phyloP scores from a whole-genome alignment of 371 early-diverging fungal species.

The Apophysomyces variabilis region DNA sequence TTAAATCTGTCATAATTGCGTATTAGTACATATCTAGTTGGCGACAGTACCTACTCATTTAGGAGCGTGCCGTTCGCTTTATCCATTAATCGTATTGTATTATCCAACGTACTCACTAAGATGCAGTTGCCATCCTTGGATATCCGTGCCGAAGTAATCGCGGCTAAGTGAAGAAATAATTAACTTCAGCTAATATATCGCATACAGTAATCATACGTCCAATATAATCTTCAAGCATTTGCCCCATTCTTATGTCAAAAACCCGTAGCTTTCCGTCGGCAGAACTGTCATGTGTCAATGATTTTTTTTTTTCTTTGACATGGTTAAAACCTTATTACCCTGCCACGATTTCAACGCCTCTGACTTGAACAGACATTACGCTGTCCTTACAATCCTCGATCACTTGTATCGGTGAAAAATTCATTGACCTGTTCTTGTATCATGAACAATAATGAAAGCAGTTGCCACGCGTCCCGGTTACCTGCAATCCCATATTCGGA shows the following conservation, averaged over 20 bases:
- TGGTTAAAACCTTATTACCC: conserved; percentile 52
- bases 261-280: conserved; percentile 84
- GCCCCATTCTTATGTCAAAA: conserved; percentile 86
- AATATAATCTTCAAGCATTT: conserved; percentile 70
- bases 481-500: conserved; percentile 90
- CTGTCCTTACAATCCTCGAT: conserved; percentile 90
- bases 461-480: conserved; percentile 9
- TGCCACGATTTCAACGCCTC: conserved; percentile 74
- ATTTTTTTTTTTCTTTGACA: background rate
- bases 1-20: conserved; percentile 55
- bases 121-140: conserved; percentile 81
- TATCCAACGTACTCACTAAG: conserved; percentile 76
- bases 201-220: conserved; percentile 59
- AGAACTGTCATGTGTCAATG: conserved; percentile 47
- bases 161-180: conserved; percentile 48
- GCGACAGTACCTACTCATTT: conserved; percentile 60
- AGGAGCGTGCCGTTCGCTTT: conserved; percentile 75
- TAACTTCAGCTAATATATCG: background rate
- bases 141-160: conserved; percentile 79
- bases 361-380: conserved; percentile 76
- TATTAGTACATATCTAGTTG: background rate
- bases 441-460: background rate
- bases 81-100: conserved; percentile 83
- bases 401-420: conserved; percentile 79
- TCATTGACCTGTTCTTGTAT: conserved; percentile 54